These are phyloP conservation scores for Suhomyces tanzawaensis DNA, from an alignment of 805 yeast species.

Conservation along the genomic window DNA sequence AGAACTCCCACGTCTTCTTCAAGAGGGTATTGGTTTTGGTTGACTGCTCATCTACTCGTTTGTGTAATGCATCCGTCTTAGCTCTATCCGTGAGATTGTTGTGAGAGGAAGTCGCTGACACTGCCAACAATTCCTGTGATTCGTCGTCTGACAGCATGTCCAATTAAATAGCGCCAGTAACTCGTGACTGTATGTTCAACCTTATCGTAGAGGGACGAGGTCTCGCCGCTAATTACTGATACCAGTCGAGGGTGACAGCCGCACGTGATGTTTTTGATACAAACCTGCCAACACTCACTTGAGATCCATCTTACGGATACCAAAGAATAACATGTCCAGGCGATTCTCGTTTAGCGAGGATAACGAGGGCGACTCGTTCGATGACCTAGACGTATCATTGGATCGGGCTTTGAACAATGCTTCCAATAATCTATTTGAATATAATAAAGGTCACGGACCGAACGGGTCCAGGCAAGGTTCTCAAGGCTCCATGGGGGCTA, in stretches of 20 bases:
- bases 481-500: constrained; percentile 27
- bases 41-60: constrained; percentile 8
- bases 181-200: too few species aligned
- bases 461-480: constrained; percentile 25
- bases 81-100: constrained; percentile 1
- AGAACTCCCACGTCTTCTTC: constrained; percentile 26
- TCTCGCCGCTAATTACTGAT: too few species aligned
- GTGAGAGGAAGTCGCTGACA: constrained; percentile 3
- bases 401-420: constrained; percentile 61
- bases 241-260: too few species aligned
- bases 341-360: constrained; percentile 23
- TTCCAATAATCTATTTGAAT: constrained; percentile 36
- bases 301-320: too few species aligned
- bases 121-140: constrained; percentile 2
- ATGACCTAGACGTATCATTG: constrained; percentile 61
- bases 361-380: constrained; percentile 39
- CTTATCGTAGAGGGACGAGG: too few species aligned
- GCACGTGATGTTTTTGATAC: too few species aligned
- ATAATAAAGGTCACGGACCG: constrained; percentile 20
- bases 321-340: constrained; percentile 6
- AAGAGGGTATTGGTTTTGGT: constrained; percentile 17
- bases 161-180: neutral
- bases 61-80: neutral
- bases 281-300: too few species aligned
- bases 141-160: constrained; percentile 4